Base-by-base conservation (phyloP, 2,329 filamentous ascomycete species). In the Xylariales sp. region DNA sequence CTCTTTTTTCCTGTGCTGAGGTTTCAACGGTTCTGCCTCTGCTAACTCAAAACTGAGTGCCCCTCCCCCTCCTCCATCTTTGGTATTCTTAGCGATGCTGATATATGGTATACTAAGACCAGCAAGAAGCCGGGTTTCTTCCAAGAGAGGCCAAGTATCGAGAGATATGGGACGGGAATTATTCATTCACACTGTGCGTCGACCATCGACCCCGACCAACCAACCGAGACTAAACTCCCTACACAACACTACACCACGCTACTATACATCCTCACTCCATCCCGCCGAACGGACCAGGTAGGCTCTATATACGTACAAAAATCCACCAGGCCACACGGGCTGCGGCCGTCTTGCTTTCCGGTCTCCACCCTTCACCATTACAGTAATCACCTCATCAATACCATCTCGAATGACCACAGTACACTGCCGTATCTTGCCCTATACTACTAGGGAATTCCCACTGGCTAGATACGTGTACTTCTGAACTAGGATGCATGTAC, bases 281-380 rank as follows among this genome's bases (percentile, higher is more conserved):
- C 53, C 53, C 39, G 36, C 45, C 46, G 58, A 41, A 34, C 53
- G 49, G 62, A 58, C 46, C 5, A 48, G 48, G 52, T 50, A 36
- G 32, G 18, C 23, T 56, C 23, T 16, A 49, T 23, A 50, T 52
- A 57, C 52, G 52, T 57, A 64, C 43, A 50, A 45, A 61, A 67
- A 57, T 49, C 66, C 63, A 68, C 66, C 61, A 70, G 68, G 65
- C 65, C 62, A 67, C 69, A 72, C 71, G 62, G 70, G 65, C 65
- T 69, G 73, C 72, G 69, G 67, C 69, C 69, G 61, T 63, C 69
- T 65, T 69, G 41, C 62, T 65, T 64, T 55, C 62, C 67, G 55
- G 57, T 64, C 69, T 50, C 67, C 64, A 67, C 67, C 48, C 49
- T 48, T 50, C 41, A 70, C 66, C 63, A 68, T 64, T 69, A 71